Evolutionary conservation across 176 grass and related monocot genomes (phyloP), one percentile per base, ranked within the genome.

Genomic region (Cenchrus purpureus): DNA sequence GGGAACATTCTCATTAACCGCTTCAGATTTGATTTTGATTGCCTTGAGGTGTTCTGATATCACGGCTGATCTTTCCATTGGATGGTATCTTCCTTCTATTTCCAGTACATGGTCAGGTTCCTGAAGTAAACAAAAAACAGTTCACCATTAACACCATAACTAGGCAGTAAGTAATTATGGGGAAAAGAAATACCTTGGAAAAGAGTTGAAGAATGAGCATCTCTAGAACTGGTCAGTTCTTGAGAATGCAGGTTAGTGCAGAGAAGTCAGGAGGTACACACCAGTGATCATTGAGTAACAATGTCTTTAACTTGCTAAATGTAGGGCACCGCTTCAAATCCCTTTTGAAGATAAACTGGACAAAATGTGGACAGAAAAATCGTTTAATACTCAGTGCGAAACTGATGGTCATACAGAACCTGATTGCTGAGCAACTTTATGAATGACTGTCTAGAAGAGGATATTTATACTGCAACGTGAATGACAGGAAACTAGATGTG

Each of bases 1-100:
- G n/a, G 46, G 37, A 82, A 82, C 22, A 10, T 46, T 67, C 14
- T 10, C 67, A 61, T 71, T 22, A 71, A 82, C 66, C 6, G 8
- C 42, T 54, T 29, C 69, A 71, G 66, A 82, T 69, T 71, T 69
- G 34, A 82, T 66, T 48, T 82, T 16, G 13, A 82, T 54, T 82
- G 54, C 55, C 80, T 72, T 71, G 29, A 82, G 53, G 40, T 72
- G 67, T 60, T 82, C 42, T 59, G 67, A 72, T 48, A 71, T 71
- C 58, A 34, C 67, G 48, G 53, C n/a, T 48, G 40, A 45, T 25
- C 22, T 72, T 13, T 17, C 54, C 53, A 71, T 20, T 60, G 53
- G 53, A 82, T 61, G 44, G 68, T 60, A 46, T 25, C 40, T 46
- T 29, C 52, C 79, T 71, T 16, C 28, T 7, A 70, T 70, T 71